Evolutionary conservation across 352 stramenopile genomes (phyloP), one percentile per base, ranked within the genome.

Genomic region (Elongisporangium undulatum): DNA sequence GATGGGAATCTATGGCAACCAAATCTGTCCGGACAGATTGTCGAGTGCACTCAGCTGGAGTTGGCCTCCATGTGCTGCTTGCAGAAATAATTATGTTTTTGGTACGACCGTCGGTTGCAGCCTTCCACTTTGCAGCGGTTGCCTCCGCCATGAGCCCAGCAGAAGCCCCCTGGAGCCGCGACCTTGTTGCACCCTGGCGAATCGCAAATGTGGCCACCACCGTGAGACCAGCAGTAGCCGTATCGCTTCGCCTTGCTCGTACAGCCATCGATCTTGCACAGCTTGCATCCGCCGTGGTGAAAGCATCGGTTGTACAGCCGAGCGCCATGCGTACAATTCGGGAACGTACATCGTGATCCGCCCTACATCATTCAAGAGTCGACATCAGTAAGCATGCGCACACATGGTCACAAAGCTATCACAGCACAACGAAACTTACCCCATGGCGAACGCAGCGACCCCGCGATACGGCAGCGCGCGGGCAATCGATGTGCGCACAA

Each of bases 221-320:
- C 79, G 38, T 89, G 79, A 4, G 75, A 83, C 79, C 79, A 89
- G 75, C 79, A 87, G 65, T 84, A 83, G 54, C 77, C 75, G 54
- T 84, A 85, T n/a, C 75, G 77, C 67, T 89, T 89, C 51, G 79
- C 79, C 62, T 85, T 84, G 54, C 75, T 85, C 21, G 73, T 87
- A 61, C 79, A 87, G 17, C 79, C 79, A 4, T 68, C 63, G 39
- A 86, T 68, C 61, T 82, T 87, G 68, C 79, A 89, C 13, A 82
- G 61, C 63, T 82, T 85, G 61, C 72, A 87, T 49, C 79, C 79
- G 38, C 79, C 79, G 58, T 88, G 79, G 54, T 87, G 77, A 64
- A 85, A 87, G 54, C 77, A 87, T 10, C 75, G 74, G 60, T 85
- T 87, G 65, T 87, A 85, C 55, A 87, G 26, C 7, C 74, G 67